Percentiles rank a stretch among this genome's conserved stretches.
Evolutionary conservation across 2,329 filamentous ascomycete species (phyloP).

Genomic region (Diaporthe ilicicola): DNA sequence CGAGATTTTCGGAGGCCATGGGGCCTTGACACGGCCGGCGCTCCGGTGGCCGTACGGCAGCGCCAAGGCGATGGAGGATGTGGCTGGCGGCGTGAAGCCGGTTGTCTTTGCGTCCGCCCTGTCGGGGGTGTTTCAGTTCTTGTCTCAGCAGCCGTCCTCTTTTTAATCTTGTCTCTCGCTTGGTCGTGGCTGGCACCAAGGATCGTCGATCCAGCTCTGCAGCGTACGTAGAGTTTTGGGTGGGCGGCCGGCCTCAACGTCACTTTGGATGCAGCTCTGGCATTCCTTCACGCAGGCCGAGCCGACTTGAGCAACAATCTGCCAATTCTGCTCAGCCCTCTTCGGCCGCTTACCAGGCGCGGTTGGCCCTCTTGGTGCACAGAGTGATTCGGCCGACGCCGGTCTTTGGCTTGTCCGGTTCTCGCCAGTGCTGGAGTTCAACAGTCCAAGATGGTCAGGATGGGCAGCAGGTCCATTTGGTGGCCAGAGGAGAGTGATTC

Average conservation of each 20-base stretch:
- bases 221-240: background rate
- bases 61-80: constrained; percentile 23
- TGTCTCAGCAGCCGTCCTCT: constrained; percentile 4
- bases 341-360: background rate
- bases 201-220: background rate
- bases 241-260: constrained; percentile 10
- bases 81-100: background rate
- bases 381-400: background rate
- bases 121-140: background rate
- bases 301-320: background rate
- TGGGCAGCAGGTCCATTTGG: constrained; percentile 20
- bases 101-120: background rate
- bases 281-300: constrained; percentile 6
- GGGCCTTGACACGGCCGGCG: constrained; percentile 18
- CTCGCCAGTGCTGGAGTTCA: constrained; percentile 12
- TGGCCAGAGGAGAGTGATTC: constrained; percentile 11
- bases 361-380: constrained; percentile 1
- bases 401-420: background rate
- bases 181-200: background rate
- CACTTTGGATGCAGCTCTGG: constrained; percentile 8
- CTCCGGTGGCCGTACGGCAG: constrained; percentile 27
- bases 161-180: constrained; percentile 14
- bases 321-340: constrained; percentile 11
- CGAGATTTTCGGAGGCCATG: constrained; percentile 33
- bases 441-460: constrained; percentile 7